Conservation (phyloP, 2,329 filamentous ascomycete genomes). For the Blastomyces emzantsi region DNA sequence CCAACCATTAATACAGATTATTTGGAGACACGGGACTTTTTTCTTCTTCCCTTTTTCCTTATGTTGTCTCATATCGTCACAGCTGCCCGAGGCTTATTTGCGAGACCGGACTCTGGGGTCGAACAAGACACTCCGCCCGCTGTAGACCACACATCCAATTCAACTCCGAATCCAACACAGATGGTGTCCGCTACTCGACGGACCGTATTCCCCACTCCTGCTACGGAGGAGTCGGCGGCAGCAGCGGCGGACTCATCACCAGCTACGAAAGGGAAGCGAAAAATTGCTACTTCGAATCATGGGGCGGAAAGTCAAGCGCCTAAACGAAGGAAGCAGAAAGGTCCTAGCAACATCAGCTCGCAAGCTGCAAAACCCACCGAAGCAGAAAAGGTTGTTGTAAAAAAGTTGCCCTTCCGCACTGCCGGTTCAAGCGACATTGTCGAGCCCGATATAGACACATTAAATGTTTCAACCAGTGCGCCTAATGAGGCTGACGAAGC, state of each 20-base stretch:
- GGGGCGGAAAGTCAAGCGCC: not conserved
- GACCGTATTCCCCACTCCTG: constrained; percentile 19
- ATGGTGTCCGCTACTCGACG: constrained; percentile 31
- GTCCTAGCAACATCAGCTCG: not conserved
- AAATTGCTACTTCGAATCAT: not conserved
- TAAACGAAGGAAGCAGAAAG: constrained; percentile 7
- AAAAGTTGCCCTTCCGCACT: not conserved
- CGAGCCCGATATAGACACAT: not conserved
- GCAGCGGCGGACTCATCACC: constrained; percentile 11
- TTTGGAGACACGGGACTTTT: not conserved
- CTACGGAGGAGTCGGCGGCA: constrained; percentile 2
- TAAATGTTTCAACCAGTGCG: not conserved
- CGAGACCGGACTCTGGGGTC: constrained; percentile 25
- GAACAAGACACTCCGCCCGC: not conserved
- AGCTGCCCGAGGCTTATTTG: constrained; percentile 35
- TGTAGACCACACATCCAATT: constrained; percentile 1
- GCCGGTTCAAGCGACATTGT: not conserved
- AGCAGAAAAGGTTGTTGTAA: not conserved
- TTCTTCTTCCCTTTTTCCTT: constrained; percentile 15
- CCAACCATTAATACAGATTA: not conserved
- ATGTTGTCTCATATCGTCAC: constrained; percentile 38
- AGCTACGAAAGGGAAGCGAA: constrained; percentile 18
- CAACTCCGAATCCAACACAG: constrained; percentile 11
- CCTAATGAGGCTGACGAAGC: not conserved
- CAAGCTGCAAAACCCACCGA: not conserved